phyloP scores from a whole-genome alignment of 1,284 basidiomycete genomes.

The Cystobasidiaceae sp. region DNA sequence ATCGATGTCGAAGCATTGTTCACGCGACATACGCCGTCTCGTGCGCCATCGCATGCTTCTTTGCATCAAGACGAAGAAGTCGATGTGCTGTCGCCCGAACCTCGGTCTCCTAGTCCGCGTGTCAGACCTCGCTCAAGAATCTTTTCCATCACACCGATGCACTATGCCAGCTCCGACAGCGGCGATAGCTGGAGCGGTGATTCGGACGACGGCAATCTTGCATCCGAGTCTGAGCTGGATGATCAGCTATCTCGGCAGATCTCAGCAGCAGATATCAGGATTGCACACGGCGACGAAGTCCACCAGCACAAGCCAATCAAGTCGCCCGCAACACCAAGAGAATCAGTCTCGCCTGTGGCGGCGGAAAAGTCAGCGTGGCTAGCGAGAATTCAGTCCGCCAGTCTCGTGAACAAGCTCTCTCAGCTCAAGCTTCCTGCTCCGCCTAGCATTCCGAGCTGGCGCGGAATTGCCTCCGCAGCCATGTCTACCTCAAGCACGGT shows the following conservation, averaged over 20 bases:
- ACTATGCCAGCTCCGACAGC: background rate
- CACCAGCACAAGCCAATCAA: too few relatives aligned
- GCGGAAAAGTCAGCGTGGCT: background rate
- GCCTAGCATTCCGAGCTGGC: slow-evolving; percentile 6
- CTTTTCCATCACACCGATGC: background rate
- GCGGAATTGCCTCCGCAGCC: background rate
- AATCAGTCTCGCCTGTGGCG: too few relatives aligned
- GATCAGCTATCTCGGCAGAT: too few relatives aligned
- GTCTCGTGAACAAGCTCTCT: background rate
- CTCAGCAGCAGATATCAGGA: too few relatives aligned
- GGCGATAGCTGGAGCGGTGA: background rate
- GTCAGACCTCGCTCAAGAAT: too few relatives aligned
- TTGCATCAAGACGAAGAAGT: too few relatives aligned
- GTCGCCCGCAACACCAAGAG: too few relatives aligned
- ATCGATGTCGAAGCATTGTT: slow-evolving; percentile 50
- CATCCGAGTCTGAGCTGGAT: slow-evolving; percentile 19
- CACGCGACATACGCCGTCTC: slow-evolving; percentile 3
- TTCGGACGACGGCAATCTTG: background rate
- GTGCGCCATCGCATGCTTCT: too few relatives aligned
- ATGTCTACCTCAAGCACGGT: background rate
- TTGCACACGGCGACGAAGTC: too few relatives aligned
- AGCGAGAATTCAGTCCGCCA: background rate
- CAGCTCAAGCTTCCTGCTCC: slow-evolving; percentile 13
- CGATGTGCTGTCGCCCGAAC: too few relatives aligned
- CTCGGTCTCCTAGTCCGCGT: too few relatives aligned